Percentiles rank a stretch among this genome's conserved stretches.
Evolutionary conservation across 495 filamentous ascomycete species (phyloP).

Genomic region (Penicillium egyptiacum): DNA sequence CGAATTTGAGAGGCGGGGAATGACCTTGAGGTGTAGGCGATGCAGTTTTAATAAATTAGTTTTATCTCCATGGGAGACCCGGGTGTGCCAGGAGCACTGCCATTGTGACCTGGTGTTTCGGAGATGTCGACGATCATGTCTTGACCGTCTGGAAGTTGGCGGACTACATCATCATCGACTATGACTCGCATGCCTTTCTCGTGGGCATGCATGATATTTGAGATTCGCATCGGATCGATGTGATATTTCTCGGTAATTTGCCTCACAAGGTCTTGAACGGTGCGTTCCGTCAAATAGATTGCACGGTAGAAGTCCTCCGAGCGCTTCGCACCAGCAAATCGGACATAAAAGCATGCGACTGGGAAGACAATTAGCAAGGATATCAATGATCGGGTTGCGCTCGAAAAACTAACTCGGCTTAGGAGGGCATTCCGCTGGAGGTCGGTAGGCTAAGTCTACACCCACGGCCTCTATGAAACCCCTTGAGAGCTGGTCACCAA

Average conservation of each 20-base stretch:
- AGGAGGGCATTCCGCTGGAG: constrained; percentile 66
- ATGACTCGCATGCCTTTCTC: constrained; percentile 74
- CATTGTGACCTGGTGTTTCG: constrained; percentile 31
- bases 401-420: constrained; percentile 61
- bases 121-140: constrained; percentile 74
- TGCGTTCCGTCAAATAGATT: constrained; percentile 79
- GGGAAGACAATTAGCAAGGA: constrained; percentile 16
- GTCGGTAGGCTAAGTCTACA: constrained; percentile 80
- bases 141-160: constrained; percentile 84
- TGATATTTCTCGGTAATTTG: constrained; percentile 74
- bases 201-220: constrained; percentile 69
- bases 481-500: constrained; percentile 49
- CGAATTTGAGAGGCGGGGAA: not conserved
- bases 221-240: constrained; percentile 68
- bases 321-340: constrained; percentile 52
- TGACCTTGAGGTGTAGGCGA: not conserved
- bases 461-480: constrained; percentile 91
- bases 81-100: constrained; percentile 12
- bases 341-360: constrained; percentile 88
- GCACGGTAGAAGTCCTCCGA: constrained; percentile 76
- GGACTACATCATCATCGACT: constrained; percentile 87
- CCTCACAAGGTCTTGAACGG: constrained; percentile 64
- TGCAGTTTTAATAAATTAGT: constrained; percentile 35
- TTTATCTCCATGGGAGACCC: constrained; percentile 39
- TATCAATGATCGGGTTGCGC: not conserved